A percentile compares a stretch with the other conserved stretches of the same genome.
Evolutionary conservation across 2,329 filamentous ascomycete species (phyloP).

Genomic region (Aspergillus awamori): DNA sequence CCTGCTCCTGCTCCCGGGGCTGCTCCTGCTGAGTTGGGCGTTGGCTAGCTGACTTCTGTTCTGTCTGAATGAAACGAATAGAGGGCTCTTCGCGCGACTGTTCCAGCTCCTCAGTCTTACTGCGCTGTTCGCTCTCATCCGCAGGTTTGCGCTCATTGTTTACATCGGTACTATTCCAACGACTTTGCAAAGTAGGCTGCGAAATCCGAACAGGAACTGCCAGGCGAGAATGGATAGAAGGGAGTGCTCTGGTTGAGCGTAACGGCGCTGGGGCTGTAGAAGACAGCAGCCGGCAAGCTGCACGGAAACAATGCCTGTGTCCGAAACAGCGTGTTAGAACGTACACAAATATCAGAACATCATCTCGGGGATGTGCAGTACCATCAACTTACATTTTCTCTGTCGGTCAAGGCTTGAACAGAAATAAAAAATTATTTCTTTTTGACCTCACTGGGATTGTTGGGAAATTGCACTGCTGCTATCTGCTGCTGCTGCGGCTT

Average conservation of each 20-base stretch:
- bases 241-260: constrained; percentile 46
- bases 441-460: not conserved
- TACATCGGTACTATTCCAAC: constrained; percentile 20
- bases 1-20: no score
- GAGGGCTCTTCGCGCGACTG: not conserved
- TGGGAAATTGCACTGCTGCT: not conserved
- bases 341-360: not conserved
- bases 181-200: constrained; percentile 46
- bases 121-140: not conserved
- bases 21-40: no score
- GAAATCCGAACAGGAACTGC: constrained; percentile 45
- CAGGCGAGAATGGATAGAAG: constrained; percentile 33
- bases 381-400: constrained; percentile 3
- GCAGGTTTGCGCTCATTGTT: not conserved
- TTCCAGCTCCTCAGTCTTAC: not conserved
- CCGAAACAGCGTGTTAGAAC: not conserved
- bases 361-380: not conserved
- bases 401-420: not conserved
- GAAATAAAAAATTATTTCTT: not conserved
- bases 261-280: constrained; percentile 49
- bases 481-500: not conserved
- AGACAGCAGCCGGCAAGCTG: constrained; percentile 58
- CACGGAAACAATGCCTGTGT: constrained; percentile 60
- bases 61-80: not conserved
- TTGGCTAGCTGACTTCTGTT: not conserved